Evolutionary conservation across 768 basidiomycete genomes (phyloP), one percentile per base, ranked within the genome.

Genomic region (Rhizopogon roseolus): DNA sequence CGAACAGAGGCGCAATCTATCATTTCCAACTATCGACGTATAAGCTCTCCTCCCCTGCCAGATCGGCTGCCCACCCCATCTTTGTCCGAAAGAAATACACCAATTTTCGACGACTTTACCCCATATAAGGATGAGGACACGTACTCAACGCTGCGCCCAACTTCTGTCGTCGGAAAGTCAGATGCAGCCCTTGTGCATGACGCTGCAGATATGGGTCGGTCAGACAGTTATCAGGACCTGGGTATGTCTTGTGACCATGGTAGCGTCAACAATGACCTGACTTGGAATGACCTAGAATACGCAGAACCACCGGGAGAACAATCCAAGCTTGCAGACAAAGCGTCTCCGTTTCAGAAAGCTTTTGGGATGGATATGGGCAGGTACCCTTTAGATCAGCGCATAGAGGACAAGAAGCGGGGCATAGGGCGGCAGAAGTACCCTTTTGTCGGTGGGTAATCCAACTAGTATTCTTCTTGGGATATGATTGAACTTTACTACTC

Each of bases 351-450:
- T 4, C 62, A 63, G 8, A 70, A 63, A 44, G 73, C 84, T 36
- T 53, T 85, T n/a, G 71, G 73, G 11, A 25, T 48, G 14, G 8
- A 48, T 9, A 61, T 62, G 36, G 80, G 76, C 9, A 76, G 71
- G 54, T 85, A 85, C 54, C 86, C 88, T 5, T 39, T 88, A 29
- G 81, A 89, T 56, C 88, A 95, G 63, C 81, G 87, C 46, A 93
- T 97, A 64, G 88, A 94, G 64, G 79, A 90, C 64, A 96, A 96
- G 76, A 88, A 81, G 65, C 79, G 87, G 29, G 92, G 93, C 1
- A 79, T 96, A 45, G 89, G 88, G 6, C 78, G 90, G 19, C 96
- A 98, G 70, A 81, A 67, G 57, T 79, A 88, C 66, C 91, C 92
- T 32, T 82, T 86, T 57, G 78, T 86, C 41, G 88, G 93, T 93